These are phyloP conservation scores for Starmerella ratchasimensis DNA, from an alignment of 805 yeast genomes.

Conservation along the genomic window DNA sequence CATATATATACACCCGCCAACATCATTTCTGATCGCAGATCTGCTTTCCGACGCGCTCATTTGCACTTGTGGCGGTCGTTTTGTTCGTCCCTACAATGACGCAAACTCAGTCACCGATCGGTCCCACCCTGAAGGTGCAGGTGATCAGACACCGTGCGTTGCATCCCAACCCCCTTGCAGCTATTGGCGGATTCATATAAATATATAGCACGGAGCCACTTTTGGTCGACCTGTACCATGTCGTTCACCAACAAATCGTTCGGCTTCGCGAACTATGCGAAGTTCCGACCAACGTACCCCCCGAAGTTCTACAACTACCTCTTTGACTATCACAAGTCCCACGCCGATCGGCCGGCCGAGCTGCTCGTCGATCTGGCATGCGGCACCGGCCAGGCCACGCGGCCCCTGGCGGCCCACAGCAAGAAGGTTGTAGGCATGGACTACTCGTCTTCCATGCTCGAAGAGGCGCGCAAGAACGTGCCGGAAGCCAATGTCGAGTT, in stretches of 20 bases:
- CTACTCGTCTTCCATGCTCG: conserved; percentile 43
- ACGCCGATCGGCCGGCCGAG: conserved; percentile 8
- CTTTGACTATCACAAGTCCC: conserved; percentile 23
- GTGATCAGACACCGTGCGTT: too few relatives aligned
- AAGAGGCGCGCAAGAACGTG: conserved; percentile 26
- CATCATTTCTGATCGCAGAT: too few relatives aligned
- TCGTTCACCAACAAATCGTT: conserved; percentile 40
- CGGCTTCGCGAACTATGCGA: conserved; percentile 39
- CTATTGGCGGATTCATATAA: too few relatives aligned
- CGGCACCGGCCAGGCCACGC: conserved; percentile 66
- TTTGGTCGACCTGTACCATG: conserved; percentile 50
- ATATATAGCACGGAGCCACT: too few relatives aligned
- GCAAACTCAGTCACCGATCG: too few relatives aligned
- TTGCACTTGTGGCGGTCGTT: too few relatives aligned
- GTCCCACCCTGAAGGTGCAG: too few relatives aligned
- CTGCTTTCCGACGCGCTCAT: too few relatives aligned
- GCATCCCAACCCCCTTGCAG: too few relatives aligned
- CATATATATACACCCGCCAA: too few relatives aligned
- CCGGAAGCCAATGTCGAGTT: conserved; percentile 15
- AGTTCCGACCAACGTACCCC: conserved; percentile 59
- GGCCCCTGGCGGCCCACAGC: conserved; percentile 36
- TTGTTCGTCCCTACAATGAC: too few relatives aligned
- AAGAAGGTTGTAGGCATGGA: conserved; percentile 48
- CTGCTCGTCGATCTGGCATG: conserved; percentile 62
- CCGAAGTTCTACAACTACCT: conserved; percentile 33